phyloP scores from a whole-genome alignment of 2,329 filamentous ascomycete species.

The Akanthomyces muscarius region DNA sequence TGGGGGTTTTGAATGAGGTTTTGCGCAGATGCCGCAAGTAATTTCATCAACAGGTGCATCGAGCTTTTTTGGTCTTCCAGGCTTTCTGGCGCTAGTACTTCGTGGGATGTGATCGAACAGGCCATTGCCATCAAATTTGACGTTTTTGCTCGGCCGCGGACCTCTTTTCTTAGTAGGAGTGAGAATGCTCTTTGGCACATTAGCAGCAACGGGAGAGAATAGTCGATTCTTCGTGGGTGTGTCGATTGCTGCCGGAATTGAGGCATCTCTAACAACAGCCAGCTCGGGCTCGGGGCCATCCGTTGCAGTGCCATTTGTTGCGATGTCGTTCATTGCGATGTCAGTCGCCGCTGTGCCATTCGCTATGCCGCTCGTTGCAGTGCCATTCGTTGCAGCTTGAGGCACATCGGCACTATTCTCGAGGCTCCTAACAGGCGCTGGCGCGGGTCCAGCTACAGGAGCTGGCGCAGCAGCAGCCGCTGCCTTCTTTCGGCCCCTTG shows the following conservation, averaged over 20 bases:
- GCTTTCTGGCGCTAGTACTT: conserved; percentile 29
- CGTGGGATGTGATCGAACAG: conserved; percentile 51
- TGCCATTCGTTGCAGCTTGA: conserved; percentile 12
- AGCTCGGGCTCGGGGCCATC: neutral
- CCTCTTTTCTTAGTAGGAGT: conserved; percentile 48
- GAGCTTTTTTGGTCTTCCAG: conserved; percentile 28
- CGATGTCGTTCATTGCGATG: neutral
- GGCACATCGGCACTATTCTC: conserved; percentile 11
- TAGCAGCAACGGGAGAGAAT: conserved; percentile 6
- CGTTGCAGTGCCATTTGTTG: neutral
- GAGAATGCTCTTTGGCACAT: conserved; percentile 51
- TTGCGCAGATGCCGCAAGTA: conserved; percentile 54
- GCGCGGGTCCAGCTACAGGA: neutral
- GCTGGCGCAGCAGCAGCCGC: neutral
- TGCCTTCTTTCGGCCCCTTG: conserved; percentile 15
- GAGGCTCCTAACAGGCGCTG: neutral
- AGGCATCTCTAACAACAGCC: neutral
- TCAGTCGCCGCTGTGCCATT: too few relatives aligned
- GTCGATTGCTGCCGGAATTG: neutral
- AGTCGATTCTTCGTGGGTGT: conserved; percentile 17
- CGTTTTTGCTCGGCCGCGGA: conserved; percentile 46
- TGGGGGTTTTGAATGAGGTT: conserved; percentile 52
- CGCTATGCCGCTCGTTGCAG: too few relatives aligned
- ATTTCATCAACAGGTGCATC: conserved; percentile 46
- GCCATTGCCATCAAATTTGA: conserved; percentile 46